These are phyloP conservation scores for Rhizopus microsporus DNA, from an alignment of 371 early-diverging fungal species.

Conservation along the genomic window DNA sequence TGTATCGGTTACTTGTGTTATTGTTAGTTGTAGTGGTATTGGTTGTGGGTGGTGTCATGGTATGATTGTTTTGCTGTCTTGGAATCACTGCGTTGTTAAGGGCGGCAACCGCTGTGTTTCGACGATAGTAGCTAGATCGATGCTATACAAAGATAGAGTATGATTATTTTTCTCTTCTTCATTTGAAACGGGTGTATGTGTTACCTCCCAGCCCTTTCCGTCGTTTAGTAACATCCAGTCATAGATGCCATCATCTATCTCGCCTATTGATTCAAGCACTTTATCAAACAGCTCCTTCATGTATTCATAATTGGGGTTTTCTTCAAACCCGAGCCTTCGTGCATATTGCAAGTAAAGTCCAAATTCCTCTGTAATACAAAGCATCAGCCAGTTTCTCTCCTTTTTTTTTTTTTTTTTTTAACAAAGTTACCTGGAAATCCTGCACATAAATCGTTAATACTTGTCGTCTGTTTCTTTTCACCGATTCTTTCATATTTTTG, in stretches of 20 bases:
- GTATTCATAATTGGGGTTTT: constrained; percentile 90
- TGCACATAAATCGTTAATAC: constrained; percentile 85
- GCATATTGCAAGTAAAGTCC: constrained; percentile 70
- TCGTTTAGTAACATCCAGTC: constrained; percentile 81
- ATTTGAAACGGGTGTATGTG: background rate
- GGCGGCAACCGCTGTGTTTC: constrained; percentile 21
- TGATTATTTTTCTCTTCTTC: background rate
- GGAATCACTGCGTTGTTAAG: constrained; percentile 19
- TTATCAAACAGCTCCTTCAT: constrained; percentile 81
- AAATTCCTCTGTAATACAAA: constrained; percentile 68
- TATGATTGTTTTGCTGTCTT: background rate
- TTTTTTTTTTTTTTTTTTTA: background rate
- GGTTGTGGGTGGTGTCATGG: background rate
- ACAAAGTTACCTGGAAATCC: constrained; percentile 65
- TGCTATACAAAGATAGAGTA: constrained; percentile 5
- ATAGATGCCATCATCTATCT: constrained; percentile 84
- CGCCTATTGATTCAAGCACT: constrained; percentile 68
- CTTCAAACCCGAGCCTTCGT: constrained; percentile 88
- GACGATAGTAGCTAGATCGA: constrained; percentile 24
- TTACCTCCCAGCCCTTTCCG: constrained; percentile 58
- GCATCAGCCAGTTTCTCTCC: background rate
- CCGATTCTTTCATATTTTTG: constrained; percentile 98
- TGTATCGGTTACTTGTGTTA: constrained; percentile 18
- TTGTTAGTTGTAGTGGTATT: constrained; percentile 1
- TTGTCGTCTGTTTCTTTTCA: constrained; percentile 90